These are phyloP conservation scores for Starmerella apicola DNA, from an alignment of 805 yeast genomes.

Conservation along the genomic window DNA sequence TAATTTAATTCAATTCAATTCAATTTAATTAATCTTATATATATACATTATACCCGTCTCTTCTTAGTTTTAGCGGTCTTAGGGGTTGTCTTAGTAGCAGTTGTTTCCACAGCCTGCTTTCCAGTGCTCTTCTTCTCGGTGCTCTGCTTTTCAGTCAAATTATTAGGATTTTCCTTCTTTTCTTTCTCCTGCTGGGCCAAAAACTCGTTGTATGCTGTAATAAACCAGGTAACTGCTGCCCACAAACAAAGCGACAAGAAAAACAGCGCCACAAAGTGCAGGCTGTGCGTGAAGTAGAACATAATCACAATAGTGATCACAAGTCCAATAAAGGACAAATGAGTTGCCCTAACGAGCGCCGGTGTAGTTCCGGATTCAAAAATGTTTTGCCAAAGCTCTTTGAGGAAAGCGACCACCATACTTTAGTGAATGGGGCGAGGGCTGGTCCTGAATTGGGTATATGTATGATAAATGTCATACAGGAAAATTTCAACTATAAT, in stretches of 20 bases:
- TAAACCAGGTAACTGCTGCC: slow-evolving; percentile 80
- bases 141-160: background rate
- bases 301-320: slow-evolving; percentile 44
- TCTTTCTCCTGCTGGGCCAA: slow-evolving; percentile 3
- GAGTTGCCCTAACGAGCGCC: slow-evolving; percentile 79
- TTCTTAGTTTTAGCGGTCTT: background rate
- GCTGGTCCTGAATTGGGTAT: background rate
- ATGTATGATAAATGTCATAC: background rate
- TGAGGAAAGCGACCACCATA: slow-evolving; percentile 27
- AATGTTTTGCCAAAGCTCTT: slow-evolving; percentile 77
- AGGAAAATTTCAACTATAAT: background rate
- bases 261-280: slow-evolving; percentile 50
- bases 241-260: slow-evolving; percentile 56
- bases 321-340: slow-evolving; percentile 60
- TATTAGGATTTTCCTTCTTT: background rate
- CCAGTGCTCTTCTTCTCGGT: background rate
- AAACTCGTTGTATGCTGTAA: slow-evolving; percentile 36
- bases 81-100: no score
- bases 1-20: background rate
- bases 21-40: background rate
- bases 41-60: no score
- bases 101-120: background rate
- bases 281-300: slow-evolving; percentile 45
- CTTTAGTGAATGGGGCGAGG: no score
- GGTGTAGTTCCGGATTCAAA: slow-evolving; percentile 92